Base-by-base conservation (phyloP, 192 early-diverging fungal genomes). In the Chytriomyces sp. region DNA sequence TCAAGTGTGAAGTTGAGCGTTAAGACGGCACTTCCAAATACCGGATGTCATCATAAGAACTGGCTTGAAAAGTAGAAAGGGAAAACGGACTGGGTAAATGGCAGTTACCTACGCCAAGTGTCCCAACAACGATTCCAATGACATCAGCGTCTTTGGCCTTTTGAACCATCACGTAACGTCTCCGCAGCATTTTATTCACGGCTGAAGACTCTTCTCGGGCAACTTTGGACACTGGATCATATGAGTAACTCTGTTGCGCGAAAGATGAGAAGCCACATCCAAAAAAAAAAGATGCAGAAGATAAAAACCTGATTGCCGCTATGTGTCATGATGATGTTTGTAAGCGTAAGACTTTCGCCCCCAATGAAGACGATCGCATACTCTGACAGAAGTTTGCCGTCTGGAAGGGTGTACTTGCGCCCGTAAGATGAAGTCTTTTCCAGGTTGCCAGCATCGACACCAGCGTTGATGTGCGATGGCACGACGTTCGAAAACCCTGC, bases 111-210 rank as follows among this genome's bases (percentile, higher is more conserved):
- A 96, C 95, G 46, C 95, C 97, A 23, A 97, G 83, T 0, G 97
- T 98, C 43, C 97, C 97, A 26, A 97, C 93, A 18, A 98, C 96
- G 44, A 99, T 96, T 7, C 96, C 97, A 80, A 98, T 90, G 20
- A 94, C 90, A 79, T 93, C 89, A 11, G 96, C 94, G 83, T 98
- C 96, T 73, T 91, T 91, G 16, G 96, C 97, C 67, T 92, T 92
- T 82, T 97, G 96, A 35, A 99, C 89, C 85, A 94, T 88, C 61
- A 91, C 90, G 82, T 92, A 97, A 60, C 92, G 82, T 43, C 81
- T 69, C 64, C 79, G 80, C 11, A 90, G 69, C n/a, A 88, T 69
- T 9, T 77, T 67, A 57, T 86, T 80, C 7, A 72, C 67, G 9
- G 43, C 1, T 6, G 71, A 35, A 16, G 61, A 67, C 64, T 84